Base-by-base conservation (phyloP, 164 flowering plant species). In the Vitis riparia region DNA sequence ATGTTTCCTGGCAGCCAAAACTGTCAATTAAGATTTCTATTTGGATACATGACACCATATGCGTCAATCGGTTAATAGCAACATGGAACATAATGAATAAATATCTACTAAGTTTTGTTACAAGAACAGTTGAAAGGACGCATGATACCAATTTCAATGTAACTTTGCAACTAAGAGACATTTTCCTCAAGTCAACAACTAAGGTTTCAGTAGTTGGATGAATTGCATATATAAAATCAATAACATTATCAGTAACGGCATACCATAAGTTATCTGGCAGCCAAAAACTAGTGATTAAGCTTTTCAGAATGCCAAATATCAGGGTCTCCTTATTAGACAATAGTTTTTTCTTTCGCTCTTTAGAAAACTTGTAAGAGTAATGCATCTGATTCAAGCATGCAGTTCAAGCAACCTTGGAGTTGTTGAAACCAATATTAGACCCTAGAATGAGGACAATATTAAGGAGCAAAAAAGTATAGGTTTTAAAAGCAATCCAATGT, bases 201-300 rank as follows among this genome's bases (percentile, higher is more conserved):
- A 91, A 73, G 67, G 74, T 77, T 80, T 93, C 99, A 63, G 99
- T 98, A 71, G 85, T 79, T 55, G 99, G 97, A 77, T 95, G 98
- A 77, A 93, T 80, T 3, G 78, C 57, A 79, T 95, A 95, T 67
- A 95, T 73, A 3, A 91, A 87, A 77, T 77, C 75, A 67, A 93
- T 85, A 78, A 97, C 99, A 79, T 87, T 86, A 65, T 95, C 98
- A 73, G 90, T 91, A 77, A 97, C 93, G 77, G 91, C 83, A 82
- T 90, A 93, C 97, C 98, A 95, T 58, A 87, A 85, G 62, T 76
- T 81, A 44, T 87, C 97, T 62, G 98, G 96, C 51, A 95, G 84
- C 81, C 85, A 82, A 83, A 75, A 83, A 13, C 91, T 91, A 76
- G 75, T 17, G 17, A 17, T 17, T 17, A 17, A 17, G 17, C 17